Base-by-base conservation (phyloP, 345 rosid species). In the Schrenkiella parvula region DNA sequence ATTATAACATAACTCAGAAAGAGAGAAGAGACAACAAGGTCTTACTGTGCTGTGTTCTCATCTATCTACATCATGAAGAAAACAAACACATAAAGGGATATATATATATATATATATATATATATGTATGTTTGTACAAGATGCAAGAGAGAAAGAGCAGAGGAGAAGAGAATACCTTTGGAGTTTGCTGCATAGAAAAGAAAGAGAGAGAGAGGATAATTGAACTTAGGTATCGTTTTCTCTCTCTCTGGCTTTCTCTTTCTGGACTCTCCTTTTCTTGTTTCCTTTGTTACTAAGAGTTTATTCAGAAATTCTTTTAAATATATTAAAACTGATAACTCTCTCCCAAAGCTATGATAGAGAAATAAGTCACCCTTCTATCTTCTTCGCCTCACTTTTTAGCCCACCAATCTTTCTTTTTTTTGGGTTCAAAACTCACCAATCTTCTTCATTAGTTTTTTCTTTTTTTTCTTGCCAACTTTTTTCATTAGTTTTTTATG, bases 141-240 rank as follows among this genome's bases (percentile, higher is more conserved):
- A 28, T 44, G 75, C 11, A 58, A 50, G 15, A 50, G 28, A 54
- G 31, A 43, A n/a, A 48, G 28, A 57, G 68, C 53, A 41, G 21
- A 68, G 61, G 69, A 22, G 51, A 17, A 56, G 75, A 72, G 13
- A 52, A 66, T 23, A 54, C 85, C 71, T 80, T 71, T 70, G 79
- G 79, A 69, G 75, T 60, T 68, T 60, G 81, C 74, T 86, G 84
- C 85, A 78, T 81, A 83, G 82, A 54, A 67, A 62, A 82, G 67
- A 74, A 74, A 43, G 17, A 50, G 12, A 50, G 46, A 58, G 44
- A 71, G 50, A 61, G 8, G 55, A 70, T 69, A 50, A 82, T 68
- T 47, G 66, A 47, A 79, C 86, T 71, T 68, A 81, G 83, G 79
- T 82, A 83, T 88, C 89, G 82, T 86, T 88, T 76, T 10, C 17